Evolutionary conservation across 768 basidiomycete genomes (phyloP).

Genomic region (Auricularia sp.): DNA sequence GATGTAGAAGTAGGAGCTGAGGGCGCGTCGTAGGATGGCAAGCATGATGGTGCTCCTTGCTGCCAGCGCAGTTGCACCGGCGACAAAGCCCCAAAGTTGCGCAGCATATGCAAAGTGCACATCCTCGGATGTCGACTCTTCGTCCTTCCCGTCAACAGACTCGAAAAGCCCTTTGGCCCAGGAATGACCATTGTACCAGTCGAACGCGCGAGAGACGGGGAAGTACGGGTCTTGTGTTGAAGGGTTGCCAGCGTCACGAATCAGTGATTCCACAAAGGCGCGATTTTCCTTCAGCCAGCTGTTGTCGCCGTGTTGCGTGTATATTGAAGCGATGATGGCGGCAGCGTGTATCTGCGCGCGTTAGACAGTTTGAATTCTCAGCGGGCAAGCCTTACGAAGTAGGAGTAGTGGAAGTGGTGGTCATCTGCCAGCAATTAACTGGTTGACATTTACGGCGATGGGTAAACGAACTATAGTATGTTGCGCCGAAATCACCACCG

Average conservation of each 20-base stretch:
- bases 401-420: conserved; percentile 5
- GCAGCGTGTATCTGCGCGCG: conserved; percentile 6
- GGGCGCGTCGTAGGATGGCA: conserved; percentile 1
- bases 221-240: conserved; percentile 1
- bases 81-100: conserved; percentile 3
- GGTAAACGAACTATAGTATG: conserved; percentile 4
- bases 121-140: conserved; percentile 7
- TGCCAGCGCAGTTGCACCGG: background rate
- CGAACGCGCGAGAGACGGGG: conserved; percentile 6
- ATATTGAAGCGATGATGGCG: conserved; percentile 5
- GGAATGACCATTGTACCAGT: conserved; percentile 7
- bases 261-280: background rate
- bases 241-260: conserved; percentile 3
- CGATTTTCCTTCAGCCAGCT: background rate
- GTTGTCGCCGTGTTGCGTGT: background rate
- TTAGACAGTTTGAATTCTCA: background rate
- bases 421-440: conserved; percentile 1
- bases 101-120: conserved; percentile 5
- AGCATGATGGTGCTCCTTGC: conserved; percentile 1
- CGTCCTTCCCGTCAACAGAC: conserved; percentile 7
- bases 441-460: background rate
- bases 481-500: conserved; percentile 4
- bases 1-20: conserved; percentile 3
- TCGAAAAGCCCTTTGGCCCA: conserved; percentile 9
- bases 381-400: background rate